phyloP scores from a whole-genome alignment of 306 rosid genomes.

The Dalbergia oliveri region DNA sequence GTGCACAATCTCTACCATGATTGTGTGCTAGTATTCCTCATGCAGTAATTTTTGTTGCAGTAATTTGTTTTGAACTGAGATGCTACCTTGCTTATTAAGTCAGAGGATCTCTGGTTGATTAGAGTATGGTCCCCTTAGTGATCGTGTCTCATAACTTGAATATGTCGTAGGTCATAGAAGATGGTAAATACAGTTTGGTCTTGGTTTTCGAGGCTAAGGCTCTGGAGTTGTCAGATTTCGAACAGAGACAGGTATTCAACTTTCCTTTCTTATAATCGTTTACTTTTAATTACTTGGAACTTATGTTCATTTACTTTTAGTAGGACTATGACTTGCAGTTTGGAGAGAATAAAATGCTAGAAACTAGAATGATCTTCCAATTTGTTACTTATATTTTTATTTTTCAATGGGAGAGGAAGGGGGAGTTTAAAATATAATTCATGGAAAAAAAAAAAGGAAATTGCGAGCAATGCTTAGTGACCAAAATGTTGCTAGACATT shows the following conservation, averaged over 20 bases:
- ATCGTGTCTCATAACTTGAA: slow-evolving; percentile 38
- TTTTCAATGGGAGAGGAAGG: not conserved
- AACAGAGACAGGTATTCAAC: slow-evolving; percentile 78
- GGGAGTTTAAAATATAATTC: not conserved
- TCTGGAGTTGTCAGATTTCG: slow-evolving; percentile 84
- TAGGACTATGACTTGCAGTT: not conserved
- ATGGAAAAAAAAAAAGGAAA: not conserved
- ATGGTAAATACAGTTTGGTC: slow-evolving; percentile 79
- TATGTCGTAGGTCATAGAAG: slow-evolving; percentile 74
- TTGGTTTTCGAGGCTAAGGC: slow-evolving; percentile 87
- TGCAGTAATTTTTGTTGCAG: slow-evolving; percentile 11
- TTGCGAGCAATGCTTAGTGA: not conserved
- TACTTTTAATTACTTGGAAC: not conserved
- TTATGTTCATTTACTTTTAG: not conserved
- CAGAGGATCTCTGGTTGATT: slow-evolving; percentile 16
- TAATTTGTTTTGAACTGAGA: not conserved
- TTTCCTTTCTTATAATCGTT: slow-evolving; percentile 26
- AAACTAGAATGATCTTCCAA: not conserved
- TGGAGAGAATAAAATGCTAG: slow-evolving; percentile 23
- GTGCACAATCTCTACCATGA: not conserved
- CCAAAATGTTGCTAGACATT: not conserved
- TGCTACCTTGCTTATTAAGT: slow-evolving; percentile 15
- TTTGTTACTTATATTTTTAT: not conserved
- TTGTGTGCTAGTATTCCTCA: slow-evolving; percentile 20
- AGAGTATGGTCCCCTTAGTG: not conserved